Percentiles rank a stretch among this genome's conserved stretches.
These are phyloP conservation scores for Nepenthes alata DNA, from an alignment of 179 eudicot species.

Conservation along the genomic window DNA sequence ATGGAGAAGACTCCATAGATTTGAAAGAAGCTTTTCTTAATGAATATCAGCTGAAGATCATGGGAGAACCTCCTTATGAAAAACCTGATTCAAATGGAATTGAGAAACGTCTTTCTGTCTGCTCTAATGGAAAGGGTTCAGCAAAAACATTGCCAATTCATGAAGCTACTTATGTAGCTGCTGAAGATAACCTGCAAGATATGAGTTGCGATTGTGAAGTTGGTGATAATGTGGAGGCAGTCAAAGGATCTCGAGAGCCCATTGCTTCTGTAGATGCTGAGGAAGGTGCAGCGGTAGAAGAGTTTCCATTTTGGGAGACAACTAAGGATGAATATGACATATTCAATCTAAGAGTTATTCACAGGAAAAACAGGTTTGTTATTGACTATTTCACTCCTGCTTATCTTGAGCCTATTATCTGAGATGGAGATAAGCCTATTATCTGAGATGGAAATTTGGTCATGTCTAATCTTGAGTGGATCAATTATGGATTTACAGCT, in stretches of 20 bases:
- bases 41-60: conserved; percentile 10
- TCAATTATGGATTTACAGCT: too few relatives aligned
- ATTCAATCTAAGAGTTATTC: conserved; percentile 54
- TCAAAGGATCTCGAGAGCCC: conserved; percentile 22
- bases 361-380: conserved; percentile 59
- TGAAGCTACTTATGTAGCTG: conserved; percentile 16
- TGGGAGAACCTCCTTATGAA: conserved; percentile 7
- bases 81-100: conserved; percentile 8
- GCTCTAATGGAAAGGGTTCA: conserved; percentile 9
- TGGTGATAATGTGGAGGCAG: conserved; percentile 15
- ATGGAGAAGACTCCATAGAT: conserved; percentile 7
- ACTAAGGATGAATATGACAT: conserved; percentile 68
- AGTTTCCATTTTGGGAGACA: conserved; percentile 32
- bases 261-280: conserved; percentile 29
- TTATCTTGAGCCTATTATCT: background rate
- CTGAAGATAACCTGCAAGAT: conserved; percentile 17
- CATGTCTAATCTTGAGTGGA: background rate
- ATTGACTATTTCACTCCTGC: background rate
- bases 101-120: background rate
- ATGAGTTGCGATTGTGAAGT: conserved; percentile 12
- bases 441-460: background rate
- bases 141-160: conserved; percentile 10
- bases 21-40: conserved; percentile 20
- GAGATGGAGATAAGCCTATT: background rate
- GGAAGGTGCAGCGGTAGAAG: conserved; percentile 30